These are phyloP conservation scores for Posidonia oceanica DNA, from an alignment of 116 monocot species.

Conservation along the genomic window DNA sequence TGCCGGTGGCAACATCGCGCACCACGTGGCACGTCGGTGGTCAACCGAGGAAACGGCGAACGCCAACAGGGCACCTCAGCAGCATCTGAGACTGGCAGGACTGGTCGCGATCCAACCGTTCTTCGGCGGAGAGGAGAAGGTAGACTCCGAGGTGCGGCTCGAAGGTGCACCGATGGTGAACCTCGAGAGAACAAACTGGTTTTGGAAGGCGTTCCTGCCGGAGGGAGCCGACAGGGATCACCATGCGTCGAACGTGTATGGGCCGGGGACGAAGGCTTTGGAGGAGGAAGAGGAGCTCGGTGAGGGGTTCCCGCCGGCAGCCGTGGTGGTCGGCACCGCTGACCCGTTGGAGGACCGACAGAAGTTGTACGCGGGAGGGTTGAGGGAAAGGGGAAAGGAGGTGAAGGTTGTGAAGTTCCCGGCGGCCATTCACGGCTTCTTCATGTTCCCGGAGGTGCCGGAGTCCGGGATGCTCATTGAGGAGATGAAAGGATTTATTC, in stretches of 20 bases:
- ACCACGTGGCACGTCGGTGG: constrained; percentile 41
- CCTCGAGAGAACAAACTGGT: constrained; percentile 36
- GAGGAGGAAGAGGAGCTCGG: neutral
- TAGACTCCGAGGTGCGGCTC: constrained; percentile 43
- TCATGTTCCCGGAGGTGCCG: constrained; percentile 33
- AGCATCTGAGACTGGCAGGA: neutral
- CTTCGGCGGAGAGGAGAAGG: constrained; percentile 56
- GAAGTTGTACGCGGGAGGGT: constrained; percentile 34
- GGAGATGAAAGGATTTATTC: constrained; percentile 8
- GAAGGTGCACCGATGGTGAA: constrained; percentile 36
- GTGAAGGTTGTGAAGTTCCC: constrained; percentile 37
- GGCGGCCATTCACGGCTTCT: constrained; percentile 47
- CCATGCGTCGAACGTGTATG: constrained; percentile 23
- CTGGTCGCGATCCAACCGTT: constrained; percentile 52
- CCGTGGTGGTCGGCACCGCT: constrained; percentile 39
- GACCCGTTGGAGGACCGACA: constrained; percentile 73
- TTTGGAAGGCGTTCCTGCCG: constrained; percentile 67
- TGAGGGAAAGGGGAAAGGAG: constrained; percentile 35
- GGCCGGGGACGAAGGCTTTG: neutral
- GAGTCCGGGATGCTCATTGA: constrained; percentile 14
- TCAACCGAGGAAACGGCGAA: neutral
- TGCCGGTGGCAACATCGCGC: constrained; percentile 64
- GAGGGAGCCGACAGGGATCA: constrained; percentile 40
- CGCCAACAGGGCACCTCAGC: neutral
- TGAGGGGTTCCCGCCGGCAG: constrained; percentile 6